A percentile compares a stretch with the other conserved stretches of the same genome.
These are phyloP conservation scores for Mycena filopes DNA, from an alignment of 768 basidiomycete species.

Conservation along the genomic window DNA sequence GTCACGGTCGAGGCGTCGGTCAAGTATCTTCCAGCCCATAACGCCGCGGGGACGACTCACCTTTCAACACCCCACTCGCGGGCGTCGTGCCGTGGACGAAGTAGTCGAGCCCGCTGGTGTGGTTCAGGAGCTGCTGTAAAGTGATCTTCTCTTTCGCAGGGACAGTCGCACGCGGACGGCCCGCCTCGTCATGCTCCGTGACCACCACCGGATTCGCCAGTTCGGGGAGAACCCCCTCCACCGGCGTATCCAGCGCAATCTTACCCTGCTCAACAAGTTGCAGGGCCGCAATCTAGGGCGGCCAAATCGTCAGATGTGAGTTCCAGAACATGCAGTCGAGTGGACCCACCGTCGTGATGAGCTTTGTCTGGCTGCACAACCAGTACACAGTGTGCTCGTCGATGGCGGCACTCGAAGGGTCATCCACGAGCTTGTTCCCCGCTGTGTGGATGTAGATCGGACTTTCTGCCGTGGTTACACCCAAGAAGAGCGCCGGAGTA, in stretches of 20 bases:
- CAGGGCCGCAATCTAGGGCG: constrained; percentile 42
- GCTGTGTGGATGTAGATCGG: constrained; percentile 4
- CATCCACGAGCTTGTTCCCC: constrained; percentile 13
- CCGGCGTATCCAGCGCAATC: constrained; percentile 38
- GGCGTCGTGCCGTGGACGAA: constrained; percentile 14
- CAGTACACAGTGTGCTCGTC: constrained; percentile 19
- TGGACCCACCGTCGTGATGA: constrained; percentile 15
- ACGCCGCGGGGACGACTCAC: no score
- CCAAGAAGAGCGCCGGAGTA: constrained; percentile 10
- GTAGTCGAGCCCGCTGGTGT: constrained; percentile 45
- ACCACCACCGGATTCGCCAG: constrained; percentile 41
- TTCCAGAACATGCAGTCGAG: neutral
- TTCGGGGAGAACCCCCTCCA: constrained; percentile 40
- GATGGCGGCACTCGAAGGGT: constrained; percentile 3
- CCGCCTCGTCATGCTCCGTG: constrained; percentile 26
- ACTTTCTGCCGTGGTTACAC: neutral
- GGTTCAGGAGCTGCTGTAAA: constrained; percentile 43
- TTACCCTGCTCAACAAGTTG: constrained; percentile 43
- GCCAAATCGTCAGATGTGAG: neutral
- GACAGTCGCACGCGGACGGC: constrained; percentile 14
- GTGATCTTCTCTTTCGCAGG: constrained; percentile 38
- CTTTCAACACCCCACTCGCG: no score
- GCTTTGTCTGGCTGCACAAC: constrained; percentile 27
- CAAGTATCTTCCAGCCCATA: no score
- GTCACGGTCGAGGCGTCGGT: no score